Base-by-base conservation (phyloP, 352 stramenopile genomes). In the Lagenidium giganteum region DNA sequence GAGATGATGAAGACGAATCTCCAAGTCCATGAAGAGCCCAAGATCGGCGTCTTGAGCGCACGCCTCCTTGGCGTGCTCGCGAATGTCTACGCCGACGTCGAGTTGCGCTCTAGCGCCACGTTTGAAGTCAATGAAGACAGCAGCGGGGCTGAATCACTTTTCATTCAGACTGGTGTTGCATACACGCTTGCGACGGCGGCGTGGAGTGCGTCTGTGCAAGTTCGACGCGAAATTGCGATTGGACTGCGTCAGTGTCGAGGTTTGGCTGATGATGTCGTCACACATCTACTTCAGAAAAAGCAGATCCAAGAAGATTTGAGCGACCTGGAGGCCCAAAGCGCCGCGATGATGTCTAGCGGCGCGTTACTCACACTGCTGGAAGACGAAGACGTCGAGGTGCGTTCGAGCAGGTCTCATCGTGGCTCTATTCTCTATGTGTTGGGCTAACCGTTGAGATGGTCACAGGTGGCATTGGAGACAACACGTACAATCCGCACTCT, bases 341-440 rank as follows among this genome's bases (percentile, higher is more conserved):
- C 64, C 3, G 54, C 57, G 4, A 84, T 88, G 76, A 69, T 86
- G 51, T 70, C 76, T 4, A 88, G 70, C 22, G 76, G 76, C 3
- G 55, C 66, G 2, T 22, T 86, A 32, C 45, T 88, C 8, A 75
- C 75, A 8, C 57, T 88, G 9, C 48, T 88, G 23, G 76, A 88
- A 29, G 76, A 88, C 35, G 36, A 59, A 1, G 42, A 61, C 4
- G 34, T 54, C 1, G 35, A 73, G 29, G 58, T 72, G 42, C 28
- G 47, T 39, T 16, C 20, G 5, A 38, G 32, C 11, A 38, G 32
- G 32, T 20, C 11, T 18, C 16, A 38, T 20, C 32, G 32, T 13
- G 16, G n/a, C n/a, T n/a, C n/a, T n/a, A n/a, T n/a, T n/a, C n/a
- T n/a, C n/a, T 38, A 2, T 37, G 40, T 34, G 16, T 47, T 47